Percentiles rank a stretch among this genome's conserved stretches.
phyloP scores from a whole-genome alignment of 1,284 basidiomycete species.

The Cronartium ribicola region DNA sequence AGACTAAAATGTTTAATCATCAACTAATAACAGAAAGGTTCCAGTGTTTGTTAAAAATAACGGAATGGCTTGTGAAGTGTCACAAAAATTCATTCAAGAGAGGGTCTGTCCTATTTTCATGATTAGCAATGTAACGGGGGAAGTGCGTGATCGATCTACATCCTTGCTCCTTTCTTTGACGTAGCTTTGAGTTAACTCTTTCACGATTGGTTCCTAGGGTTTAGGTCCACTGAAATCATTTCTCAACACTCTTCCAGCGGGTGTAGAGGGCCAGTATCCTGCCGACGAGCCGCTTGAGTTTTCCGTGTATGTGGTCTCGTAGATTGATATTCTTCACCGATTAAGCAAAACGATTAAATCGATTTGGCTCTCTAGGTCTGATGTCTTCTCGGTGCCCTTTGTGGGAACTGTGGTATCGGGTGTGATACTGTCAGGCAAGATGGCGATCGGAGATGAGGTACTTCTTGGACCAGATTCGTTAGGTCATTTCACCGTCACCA shows the following conservation, averaged over 20 bases:
- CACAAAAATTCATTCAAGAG: constrained; percentile 66
- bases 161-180: neutral
- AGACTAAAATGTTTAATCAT: neutral
- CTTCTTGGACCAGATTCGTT: constrained; percentile 88
- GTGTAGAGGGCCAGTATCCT: constrained; percentile 57
- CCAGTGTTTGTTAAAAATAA: constrained; percentile 54
- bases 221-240: constrained; percentile 50
- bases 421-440: constrained; percentile 45
- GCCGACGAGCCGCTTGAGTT: constrained; percentile 74
- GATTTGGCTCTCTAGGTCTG: constrained; percentile 14
- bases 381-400: constrained; percentile 50
- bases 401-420: constrained; percentile 52
- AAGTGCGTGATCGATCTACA: constrained; percentile 59
- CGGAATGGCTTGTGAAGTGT: constrained; percentile 72
- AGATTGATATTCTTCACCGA: neutral
- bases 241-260: constrained; percentile 51
- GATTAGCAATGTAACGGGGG: constrained; percentile 90
- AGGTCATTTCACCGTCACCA: constrained; percentile 76
- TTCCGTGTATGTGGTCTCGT: constrained; percentile 53
- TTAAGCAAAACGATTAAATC: neutral
- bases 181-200: constrained; percentile 1
- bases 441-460: constrained; percentile 60
- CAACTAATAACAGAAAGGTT: constrained; percentile 45
- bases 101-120: constrained; percentile 64
- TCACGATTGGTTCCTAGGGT: constrained; percentile 42